Evolutionary conservation across 1,284 basidiomycete species (phyloP).

Genomic region (Dichomitus squalens): DNA sequence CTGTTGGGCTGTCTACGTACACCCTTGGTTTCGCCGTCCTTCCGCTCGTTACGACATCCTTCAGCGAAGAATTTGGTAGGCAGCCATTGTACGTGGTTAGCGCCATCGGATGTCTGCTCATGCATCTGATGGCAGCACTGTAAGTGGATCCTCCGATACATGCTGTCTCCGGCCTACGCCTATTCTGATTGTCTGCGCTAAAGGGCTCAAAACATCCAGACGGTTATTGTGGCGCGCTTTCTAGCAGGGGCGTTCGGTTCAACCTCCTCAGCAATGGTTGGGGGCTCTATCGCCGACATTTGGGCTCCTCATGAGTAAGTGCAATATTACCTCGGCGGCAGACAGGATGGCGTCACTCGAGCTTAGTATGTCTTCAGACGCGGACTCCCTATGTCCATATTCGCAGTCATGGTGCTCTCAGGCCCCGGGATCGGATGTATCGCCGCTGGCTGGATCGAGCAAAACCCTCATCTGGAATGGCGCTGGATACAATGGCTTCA

Average conservation of each 20-base stretch:
- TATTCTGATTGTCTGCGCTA: not conserved
- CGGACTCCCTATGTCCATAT: constrained; percentile 73
- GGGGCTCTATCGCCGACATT: constrained; percentile 77
- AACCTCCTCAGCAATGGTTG: constrained; percentile 75
- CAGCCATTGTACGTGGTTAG: constrained; percentile 68
- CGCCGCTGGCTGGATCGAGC: constrained; percentile 71
- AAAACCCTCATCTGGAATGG: constrained; percentile 64
- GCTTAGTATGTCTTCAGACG: constrained; percentile 42
- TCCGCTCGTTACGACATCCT: constrained; percentile 72
- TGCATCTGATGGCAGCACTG: constrained; percentile 65
- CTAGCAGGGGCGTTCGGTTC: constrained; percentile 71
- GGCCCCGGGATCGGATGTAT: constrained; percentile 69
- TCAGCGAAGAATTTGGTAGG: constrained; percentile 80
- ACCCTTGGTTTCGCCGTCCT: constrained; percentile 71
- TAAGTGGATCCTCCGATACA: constrained; percentile 38
- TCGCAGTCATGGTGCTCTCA: constrained; percentile 58
- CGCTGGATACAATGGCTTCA: constrained; percentile 85
- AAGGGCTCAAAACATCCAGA: constrained; percentile 69
- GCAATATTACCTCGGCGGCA: not conserved
- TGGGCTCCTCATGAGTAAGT: constrained; percentile 60
- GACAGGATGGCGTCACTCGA: not conserved
- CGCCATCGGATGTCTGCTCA: constrained; percentile 56
- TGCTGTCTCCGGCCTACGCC: not conserved
- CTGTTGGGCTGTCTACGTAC: constrained; percentile 62
- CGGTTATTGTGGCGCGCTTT: constrained; percentile 69